Percentiles rank a stretch among this genome's conserved stretches.
phyloP scores from a whole-genome alignment of 2,329 filamentous ascomycete species.

The Cladosporium sp. region DNA sequence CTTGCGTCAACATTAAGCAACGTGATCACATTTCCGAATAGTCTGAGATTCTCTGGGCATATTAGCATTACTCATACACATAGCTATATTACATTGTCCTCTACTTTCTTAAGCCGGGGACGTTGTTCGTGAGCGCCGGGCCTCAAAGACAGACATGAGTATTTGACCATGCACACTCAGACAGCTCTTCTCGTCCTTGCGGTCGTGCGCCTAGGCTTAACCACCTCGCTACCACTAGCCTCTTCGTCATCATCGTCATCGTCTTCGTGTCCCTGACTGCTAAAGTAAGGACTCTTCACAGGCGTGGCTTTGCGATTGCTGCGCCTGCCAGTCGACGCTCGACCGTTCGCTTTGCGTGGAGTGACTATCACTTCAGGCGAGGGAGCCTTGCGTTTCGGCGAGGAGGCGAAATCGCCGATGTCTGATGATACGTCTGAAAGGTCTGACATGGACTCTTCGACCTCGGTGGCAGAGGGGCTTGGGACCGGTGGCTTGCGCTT shows the following conservation, averaged over 20 bases:
- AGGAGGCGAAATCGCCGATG: slow-evolving; percentile 2
- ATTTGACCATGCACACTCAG: too few species aligned
- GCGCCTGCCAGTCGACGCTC: slow-evolving; percentile 1
- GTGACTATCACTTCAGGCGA: slow-evolving; percentile 25
- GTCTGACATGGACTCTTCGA: slow-evolving; percentile 10
- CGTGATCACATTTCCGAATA: too few species aligned
- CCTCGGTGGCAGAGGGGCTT: slow-evolving; percentile 2
- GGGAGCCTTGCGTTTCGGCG: slow-evolving; percentile 8
- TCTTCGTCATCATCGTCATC: slow-evolving; percentile 17
- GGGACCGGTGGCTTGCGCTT: not conserved
- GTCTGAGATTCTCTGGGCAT: too few species aligned
- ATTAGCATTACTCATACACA: too few species aligned
- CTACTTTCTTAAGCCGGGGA: too few species aligned
- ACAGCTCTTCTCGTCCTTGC: slow-evolving; percentile 25
- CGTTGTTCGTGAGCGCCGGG: too few species aligned
- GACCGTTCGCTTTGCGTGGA: slow-evolving; percentile 15
- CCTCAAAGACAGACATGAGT: too few species aligned
- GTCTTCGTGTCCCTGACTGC: slow-evolving; percentile 14
- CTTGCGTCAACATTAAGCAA: too few species aligned
- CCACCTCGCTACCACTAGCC: slow-evolving; percentile 26
- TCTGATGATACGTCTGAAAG: slow-evolving; percentile 7
- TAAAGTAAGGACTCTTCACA: slow-evolving; percentile 28
- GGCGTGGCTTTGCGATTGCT: slow-evolving; percentile 24
- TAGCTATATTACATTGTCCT: too few species aligned
- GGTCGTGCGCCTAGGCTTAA: slow-evolving; percentile 28